A percentile compares a stretch with the other conserved stretches of the same genome.
These are phyloP conservation scores for Colletotrichum sp. DNA, from an alignment of 2,329 filamentous ascomycete genomes.

Conservation along the genomic window DNA sequence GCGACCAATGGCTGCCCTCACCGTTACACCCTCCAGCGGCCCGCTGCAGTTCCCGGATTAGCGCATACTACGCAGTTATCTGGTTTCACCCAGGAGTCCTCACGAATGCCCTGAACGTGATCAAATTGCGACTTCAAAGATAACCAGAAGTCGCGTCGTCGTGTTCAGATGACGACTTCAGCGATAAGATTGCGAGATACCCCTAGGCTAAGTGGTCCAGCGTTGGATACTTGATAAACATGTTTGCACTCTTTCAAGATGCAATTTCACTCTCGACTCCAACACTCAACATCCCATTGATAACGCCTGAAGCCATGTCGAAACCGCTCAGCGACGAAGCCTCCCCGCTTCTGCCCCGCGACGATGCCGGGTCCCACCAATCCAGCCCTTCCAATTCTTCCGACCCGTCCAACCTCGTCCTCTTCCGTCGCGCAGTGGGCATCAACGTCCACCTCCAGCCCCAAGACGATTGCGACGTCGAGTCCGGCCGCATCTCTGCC, in stretches of 20 bases:
- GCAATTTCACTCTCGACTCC: not conserved
- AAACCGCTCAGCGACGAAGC: not conserved
- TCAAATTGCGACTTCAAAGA: not conserved
- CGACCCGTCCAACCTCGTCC: conserved; percentile 43
- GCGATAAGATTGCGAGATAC: not conserved
- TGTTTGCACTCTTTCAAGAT: not conserved
- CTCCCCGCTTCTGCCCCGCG: conserved; percentile 1
- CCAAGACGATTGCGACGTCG: conserved; percentile 31
- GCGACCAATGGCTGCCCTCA: not conserved
- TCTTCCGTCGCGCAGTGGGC: conserved; percentile 49
- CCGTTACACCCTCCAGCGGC: conserved; percentile 11
- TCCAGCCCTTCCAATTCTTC: not conserved
- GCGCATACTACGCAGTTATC: not conserved
- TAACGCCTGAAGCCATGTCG: not conserved
- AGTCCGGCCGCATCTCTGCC: conserved; percentile 37
- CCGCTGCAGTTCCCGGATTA: conserved; percentile 2
- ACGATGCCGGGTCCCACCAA: not conserved
- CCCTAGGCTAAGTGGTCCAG: not conserved
- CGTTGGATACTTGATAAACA: not conserved
- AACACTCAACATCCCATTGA: not conserved
- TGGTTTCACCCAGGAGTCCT: not conserved
- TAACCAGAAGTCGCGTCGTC: not conserved
- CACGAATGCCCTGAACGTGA: not conserved
- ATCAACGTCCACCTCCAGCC: conserved; percentile 38
- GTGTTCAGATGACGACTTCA: not conserved